These are phyloP conservation scores for Pseudogymnoascus sp. DNA, from an alignment of 2,329 filamentous ascomycete species.

Conservation along the genomic window DNA sequence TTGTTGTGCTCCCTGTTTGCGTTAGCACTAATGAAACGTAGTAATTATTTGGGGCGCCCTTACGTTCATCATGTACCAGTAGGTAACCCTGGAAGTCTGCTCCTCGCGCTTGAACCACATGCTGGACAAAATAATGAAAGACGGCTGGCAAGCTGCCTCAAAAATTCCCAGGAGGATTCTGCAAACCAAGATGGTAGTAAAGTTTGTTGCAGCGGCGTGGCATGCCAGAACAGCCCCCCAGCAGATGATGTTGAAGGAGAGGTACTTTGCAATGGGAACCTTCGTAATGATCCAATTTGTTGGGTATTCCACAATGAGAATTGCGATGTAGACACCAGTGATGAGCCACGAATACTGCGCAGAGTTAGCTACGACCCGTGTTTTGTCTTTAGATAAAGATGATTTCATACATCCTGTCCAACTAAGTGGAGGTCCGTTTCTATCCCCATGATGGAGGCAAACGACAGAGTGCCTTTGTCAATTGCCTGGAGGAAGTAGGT, in stretches of 20 bases:
- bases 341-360: slow-evolving; percentile 61
- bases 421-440: slow-evolving; percentile 28
- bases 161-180: slow-evolving; percentile 60
- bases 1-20: slow-evolving; percentile 44
- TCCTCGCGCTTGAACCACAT: slow-evolving; percentile 68
- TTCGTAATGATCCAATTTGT: slow-evolving; percentile 32
- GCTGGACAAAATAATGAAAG: slow-evolving; percentile 56
- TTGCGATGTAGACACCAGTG: slow-evolving; percentile 63
- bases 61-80: slow-evolving; percentile 49
- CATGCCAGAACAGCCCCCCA: slow-evolving; percentile 51
- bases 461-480: slow-evolving; percentile 59
- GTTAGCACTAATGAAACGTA: not conserved
- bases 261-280: slow-evolving; percentile 53
- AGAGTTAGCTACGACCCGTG: slow-evolving; percentile 10
- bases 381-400: not conserved
- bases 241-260: slow-evolving; percentile 46
- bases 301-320: slow-evolving; percentile 13
- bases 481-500: slow-evolving; percentile 66
- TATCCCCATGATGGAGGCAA: slow-evolving; percentile 54
- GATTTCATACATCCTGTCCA: slow-evolving; percentile 17
- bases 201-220: slow-evolving; percentile 54
- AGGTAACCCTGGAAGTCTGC: slow-evolving; percentile 54
- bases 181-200: slow-evolving; percentile 50
- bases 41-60: slow-evolving; percentile 22
- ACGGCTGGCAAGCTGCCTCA: slow-evolving; percentile 58